Evolutionary conservation across 2,329 filamentous ascomycete genomes (phyloP).

Genomic region (Pestalotiopsis sp.): DNA sequence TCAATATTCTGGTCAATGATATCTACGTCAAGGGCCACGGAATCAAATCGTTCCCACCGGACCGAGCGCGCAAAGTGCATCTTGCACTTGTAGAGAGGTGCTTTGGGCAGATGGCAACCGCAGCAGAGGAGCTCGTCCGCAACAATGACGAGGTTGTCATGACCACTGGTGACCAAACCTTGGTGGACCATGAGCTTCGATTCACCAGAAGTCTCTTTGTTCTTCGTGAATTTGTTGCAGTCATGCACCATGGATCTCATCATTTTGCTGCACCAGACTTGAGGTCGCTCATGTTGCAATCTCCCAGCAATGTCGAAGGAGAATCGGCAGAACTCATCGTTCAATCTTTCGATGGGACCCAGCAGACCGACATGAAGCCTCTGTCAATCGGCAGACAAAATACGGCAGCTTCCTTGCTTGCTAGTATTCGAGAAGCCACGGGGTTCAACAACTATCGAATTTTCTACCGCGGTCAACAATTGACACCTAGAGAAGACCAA

Average conservation of each 20-base stretch:
- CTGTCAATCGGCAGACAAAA: constrained; percentile 71
- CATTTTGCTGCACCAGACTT: constrained; percentile 60
- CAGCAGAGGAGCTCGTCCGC: constrained; percentile 58
- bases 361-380: constrained; percentile 61
- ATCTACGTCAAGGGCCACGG: constrained; percentile 67
- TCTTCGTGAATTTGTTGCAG: constrained; percentile 67
- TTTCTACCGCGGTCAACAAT: constrained; percentile 69
- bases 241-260: constrained; percentile 63
- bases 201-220: constrained; percentile 73
- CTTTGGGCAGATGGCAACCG: constrained; percentile 67
- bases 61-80: constrained; percentile 62
- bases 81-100: constrained; percentile 74
- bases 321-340: constrained; percentile 70
- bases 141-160: constrained; percentile 58
- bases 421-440: constrained; percentile 67
- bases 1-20: constrained; percentile 68
- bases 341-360: constrained; percentile 69
- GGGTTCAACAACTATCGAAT: constrained; percentile 77
- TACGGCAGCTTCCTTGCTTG: constrained; percentile 70
- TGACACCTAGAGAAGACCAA: constrained; percentile 63
- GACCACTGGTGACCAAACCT: constrained; percentile 45
- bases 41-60: constrained; percentile 52
- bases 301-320: constrained; percentile 59
- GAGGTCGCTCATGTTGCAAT: constrained; percentile 53
- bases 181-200: constrained; percentile 58